Percentiles rank a stretch among this genome's conserved stretches.
These are phyloP conservation scores for Selaginella moellendorffii DNA, from an alignment of 75 land plant genomes.

Conservation along the genomic window DNA sequence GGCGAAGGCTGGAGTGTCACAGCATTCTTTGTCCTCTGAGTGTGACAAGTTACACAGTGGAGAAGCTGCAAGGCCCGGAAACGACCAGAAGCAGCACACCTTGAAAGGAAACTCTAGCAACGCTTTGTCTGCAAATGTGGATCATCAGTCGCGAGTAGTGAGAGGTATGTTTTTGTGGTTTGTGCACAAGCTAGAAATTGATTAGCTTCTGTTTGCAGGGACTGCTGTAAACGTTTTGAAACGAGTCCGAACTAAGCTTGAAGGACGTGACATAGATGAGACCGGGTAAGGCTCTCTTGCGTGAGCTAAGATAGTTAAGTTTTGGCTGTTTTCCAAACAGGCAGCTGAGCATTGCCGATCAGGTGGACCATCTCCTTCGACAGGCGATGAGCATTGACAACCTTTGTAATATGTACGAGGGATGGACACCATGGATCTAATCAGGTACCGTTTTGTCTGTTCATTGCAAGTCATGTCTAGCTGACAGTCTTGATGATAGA, in stretches of 20 bases:
- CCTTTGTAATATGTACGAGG: conserved; percentile 98
- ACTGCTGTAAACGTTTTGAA: conserved; percentile 70
- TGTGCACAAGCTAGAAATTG: too few relatives aligned
- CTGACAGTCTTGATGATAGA: too few relatives aligned
- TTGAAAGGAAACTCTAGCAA: neutral
- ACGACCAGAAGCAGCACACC: neutral
- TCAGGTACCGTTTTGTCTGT: too few relatives aligned
- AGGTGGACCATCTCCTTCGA: conserved; percentile 77
- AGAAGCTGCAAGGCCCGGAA: neutral
- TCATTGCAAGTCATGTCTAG: too few relatives aligned
- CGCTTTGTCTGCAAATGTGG: neutral
- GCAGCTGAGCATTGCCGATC: conserved; percentile 54
- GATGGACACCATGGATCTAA: conserved; percentile 99
- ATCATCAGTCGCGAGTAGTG: neutral
- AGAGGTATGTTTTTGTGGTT: neutral
- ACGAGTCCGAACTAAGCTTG: conserved; percentile 68
- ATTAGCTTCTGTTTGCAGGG: neutral
- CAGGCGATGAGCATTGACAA: conserved; percentile 91
- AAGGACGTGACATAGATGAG: conserved; percentile 59
- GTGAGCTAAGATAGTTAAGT: neutral
- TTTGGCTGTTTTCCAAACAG: conserved; percentile 28
- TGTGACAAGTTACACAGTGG: neutral
- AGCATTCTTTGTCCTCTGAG: too few relatives aligned
- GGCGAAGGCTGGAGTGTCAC: too few relatives aligned
- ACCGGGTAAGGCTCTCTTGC: conserved; percentile 65